phyloP scores from a whole-genome alignment of 2,329 filamentous ascomycete species.

The Fusarium caatingaense region DNA sequence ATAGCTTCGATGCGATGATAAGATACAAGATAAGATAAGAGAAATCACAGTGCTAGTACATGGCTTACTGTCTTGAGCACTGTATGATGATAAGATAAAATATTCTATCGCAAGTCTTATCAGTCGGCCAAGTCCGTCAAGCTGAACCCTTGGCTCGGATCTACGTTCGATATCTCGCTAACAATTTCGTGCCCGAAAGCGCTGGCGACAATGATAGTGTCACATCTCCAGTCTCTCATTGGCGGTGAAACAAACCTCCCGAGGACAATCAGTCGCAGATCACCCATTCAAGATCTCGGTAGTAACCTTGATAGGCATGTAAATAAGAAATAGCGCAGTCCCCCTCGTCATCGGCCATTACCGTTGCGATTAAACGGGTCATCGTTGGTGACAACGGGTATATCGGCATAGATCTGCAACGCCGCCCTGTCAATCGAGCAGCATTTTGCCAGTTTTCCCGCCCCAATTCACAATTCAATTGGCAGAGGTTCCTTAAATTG shows the following conservation, averaged over 20 bases:
- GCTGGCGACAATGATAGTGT: fast-evolving
- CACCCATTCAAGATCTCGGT: neutral
- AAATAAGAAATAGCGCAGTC: conserved; percentile 7
- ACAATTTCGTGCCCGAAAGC: fast-evolving
- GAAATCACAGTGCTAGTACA: fast-evolving
- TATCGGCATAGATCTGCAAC: conserved; percentile 13
- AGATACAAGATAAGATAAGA: neutral
- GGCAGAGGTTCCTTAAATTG: neutral
- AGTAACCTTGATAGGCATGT: conserved; percentile 28
- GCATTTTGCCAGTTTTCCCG: too few species aligned
- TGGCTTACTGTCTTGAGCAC: fast-evolving
- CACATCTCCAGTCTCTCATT: neutral
- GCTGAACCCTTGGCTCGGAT: fast-evolving
- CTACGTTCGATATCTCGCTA: fast-evolving
- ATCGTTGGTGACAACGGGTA: conserved; percentile 15
- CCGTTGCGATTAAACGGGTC: neutral
- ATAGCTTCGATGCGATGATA: fast-evolving
- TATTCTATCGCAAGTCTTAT: neutral
- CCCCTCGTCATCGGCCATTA: neutral
- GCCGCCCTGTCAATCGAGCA: neutral
- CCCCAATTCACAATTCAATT: neutral
- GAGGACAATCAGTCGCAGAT: neutral
- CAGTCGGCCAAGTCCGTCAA: too few species aligned
- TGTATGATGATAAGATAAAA: neutral
- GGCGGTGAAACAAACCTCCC: neutral